Evolutionary conservation across 768 basidiomycete genomes (phyloP), one percentile per base, ranked within the genome.

Genomic region (Cyathus striatus): DNA sequence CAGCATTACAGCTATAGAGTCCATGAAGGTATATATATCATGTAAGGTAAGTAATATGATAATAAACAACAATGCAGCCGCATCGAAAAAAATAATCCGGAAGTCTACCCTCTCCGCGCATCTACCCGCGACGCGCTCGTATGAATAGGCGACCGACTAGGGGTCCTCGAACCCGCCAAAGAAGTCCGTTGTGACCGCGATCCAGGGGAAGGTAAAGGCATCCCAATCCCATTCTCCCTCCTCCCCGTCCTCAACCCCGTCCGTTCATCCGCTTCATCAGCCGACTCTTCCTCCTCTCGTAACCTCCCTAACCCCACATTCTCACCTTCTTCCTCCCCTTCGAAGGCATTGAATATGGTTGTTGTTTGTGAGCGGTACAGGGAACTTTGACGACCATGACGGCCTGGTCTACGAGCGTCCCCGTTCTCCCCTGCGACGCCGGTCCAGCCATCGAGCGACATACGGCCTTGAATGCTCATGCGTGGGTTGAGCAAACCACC

Each of bases 391-490:
- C 87, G 78, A 6, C 78, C 80, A 52, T 90, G 87, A 16, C 69
- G 62, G 60, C 58, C 10, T 57, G 38, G 42, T 49, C 47, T 32
- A 69, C 42, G 17, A 66, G 60, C 18, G 60, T 47, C 7, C 64
- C 69, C 14, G 26, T 20, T 18, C 27, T 32, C 30, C 16, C 3
- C 4, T 4, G 32, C 33, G 30, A 60, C 57, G 17, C 68, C 75
- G 45, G 69, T 68, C 86, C 88, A 90, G 2, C 79, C 80, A 46
- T 95, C 93, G 38, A 87, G 63, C 4, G 90, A 92, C 55, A 83
- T 68, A 1, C 91, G 78, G 33, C 90, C 90, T 46, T 86, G 82
- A 41, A 93, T 69, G 53, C 85, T 87, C 49, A 91, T 70, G 5
- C 89, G 79, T 1, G 90, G 86, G 58, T 91, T 73, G 74, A 86